A percentile compares a stretch with the other conserved stretches of the same genome.
These are phyloP conservation scores for Phylloporus scabripes DNA, from an alignment of 768 basidiomycete genomes.

Conservation along the genomic window DNA sequence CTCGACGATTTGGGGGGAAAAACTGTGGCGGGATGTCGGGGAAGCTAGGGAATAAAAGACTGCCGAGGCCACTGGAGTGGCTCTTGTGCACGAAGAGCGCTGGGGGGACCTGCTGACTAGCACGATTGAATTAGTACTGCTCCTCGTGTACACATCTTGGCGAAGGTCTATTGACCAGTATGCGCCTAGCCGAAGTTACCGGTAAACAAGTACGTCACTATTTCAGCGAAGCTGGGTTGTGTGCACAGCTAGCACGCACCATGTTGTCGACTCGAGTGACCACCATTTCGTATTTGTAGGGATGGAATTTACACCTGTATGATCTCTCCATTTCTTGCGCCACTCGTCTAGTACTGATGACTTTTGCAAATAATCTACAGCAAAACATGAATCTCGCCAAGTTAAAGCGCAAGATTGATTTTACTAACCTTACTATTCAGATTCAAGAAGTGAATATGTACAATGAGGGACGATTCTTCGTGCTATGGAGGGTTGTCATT, in stretches of 20 bases:
- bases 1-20: conserved; percentile 5
- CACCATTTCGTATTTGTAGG: background rate
- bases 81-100: background rate
- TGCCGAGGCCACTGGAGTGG: background rate
- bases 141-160: background rate
- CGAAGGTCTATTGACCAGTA: too few relatives aligned
- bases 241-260: conserved; percentile 11
- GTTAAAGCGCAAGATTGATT: conserved; percentile 23
- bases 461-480: conserved; percentile 17
- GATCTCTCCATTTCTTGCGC: conserved; percentile 13
- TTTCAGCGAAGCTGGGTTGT: too few relatives aligned
- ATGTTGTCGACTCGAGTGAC: background rate
- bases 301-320: conserved; percentile 30
- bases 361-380: conserved; percentile 3
- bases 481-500: conserved; percentile 19
- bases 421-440: conserved; percentile 19
- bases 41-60: too few relatives aligned
- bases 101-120: background rate
- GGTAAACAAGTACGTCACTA: too few relatives aligned
- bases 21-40: conserved; percentile 20
- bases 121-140: background rate
- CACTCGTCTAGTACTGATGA: conserved; percentile 1
- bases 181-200: too few relatives aligned
- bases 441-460: conserved; percentile 6
- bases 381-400: conserved; percentile 14